A percentile compares a stretch with the other conserved stretches of the same genome.
phyloP scores from a whole-genome alignment of 495 filamentous ascomycete species.

The Tuber borchii region DNA sequence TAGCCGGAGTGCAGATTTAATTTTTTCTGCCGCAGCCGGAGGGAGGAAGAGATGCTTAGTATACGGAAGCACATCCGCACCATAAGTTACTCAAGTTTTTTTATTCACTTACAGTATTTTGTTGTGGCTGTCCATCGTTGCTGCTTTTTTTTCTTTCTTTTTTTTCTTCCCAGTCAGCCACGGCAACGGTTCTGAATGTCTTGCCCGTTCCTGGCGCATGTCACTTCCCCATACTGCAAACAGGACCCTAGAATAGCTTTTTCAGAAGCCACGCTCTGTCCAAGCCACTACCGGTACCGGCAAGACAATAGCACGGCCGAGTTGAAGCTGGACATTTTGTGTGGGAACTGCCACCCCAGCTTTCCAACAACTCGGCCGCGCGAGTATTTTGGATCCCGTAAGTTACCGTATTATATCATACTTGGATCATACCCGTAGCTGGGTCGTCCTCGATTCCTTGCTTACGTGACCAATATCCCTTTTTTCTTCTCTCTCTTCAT shows the following conservation, averaged over 20 bases:
- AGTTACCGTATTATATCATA: neutral
- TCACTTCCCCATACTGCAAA: constrained; percentile 6
- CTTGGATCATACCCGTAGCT: neutral
- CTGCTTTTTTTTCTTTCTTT: neutral
- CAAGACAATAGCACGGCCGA: neutral
- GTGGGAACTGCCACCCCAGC: too few species aligned
- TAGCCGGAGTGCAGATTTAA: neutral
- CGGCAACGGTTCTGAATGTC: constrained; percentile 35
- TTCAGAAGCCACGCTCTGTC: neutral
- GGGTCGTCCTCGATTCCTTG: neutral
- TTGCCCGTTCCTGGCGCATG: constrained; percentile 25
- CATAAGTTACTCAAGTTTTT: constrained; percentile 6
- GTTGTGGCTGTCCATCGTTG: constrained; percentile 21
- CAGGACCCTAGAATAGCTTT: neutral
- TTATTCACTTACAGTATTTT: neutral
- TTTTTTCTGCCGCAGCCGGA: constrained; percentile 6
- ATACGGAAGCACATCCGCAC: constrained; percentile 32
- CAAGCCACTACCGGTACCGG: neutral
- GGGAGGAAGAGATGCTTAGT: constrained; percentile 6
- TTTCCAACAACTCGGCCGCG: too few species aligned
- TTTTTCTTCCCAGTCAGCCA: neutral
- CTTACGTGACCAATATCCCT: neutral
- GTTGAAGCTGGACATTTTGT: neutral
- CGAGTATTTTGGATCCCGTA: neutral
- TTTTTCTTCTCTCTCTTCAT: neutral